phyloP scores from a whole-genome alignment of 768 basidiomycete species.

The Termitomyces bulborhizus region DNA sequence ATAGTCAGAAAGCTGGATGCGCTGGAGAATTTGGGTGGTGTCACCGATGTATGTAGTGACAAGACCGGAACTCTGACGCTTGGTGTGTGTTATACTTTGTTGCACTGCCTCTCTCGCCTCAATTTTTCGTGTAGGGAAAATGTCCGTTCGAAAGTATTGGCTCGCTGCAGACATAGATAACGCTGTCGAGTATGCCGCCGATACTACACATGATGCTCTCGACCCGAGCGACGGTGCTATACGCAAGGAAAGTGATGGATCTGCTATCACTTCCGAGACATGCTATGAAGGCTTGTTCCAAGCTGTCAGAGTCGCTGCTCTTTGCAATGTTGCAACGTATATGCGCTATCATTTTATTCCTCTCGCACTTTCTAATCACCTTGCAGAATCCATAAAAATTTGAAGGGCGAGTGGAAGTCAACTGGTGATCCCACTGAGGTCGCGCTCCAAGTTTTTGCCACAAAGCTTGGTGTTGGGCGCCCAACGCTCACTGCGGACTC shows the following conservation, averaged over 20 bases:
- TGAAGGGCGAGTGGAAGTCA: constrained; percentile 38
- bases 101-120: neutral
- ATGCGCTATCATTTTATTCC: neutral
- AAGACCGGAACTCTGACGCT: constrained; percentile 60
- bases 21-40: constrained; percentile 54
- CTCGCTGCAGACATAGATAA: constrained; percentile 22
- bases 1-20: constrained; percentile 60
- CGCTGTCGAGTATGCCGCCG: constrained; percentile 25
- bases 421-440: constrained; percentile 53
- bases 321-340: constrained; percentile 26
- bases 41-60: constrained; percentile 52
- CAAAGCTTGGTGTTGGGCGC: constrained; percentile 39
- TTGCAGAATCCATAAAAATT: constrained; percentile 28
- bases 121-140: constrained; percentile 22
- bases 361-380: neutral
- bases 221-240: constrained; percentile 24
- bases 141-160: constrained; percentile 35
- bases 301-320: constrained; percentile 24
- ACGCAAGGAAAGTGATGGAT: constrained; percentile 17
- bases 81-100: constrained; percentile 16
- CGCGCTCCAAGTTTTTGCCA: constrained; percentile 50
- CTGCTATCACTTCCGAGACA: constrained; percentile 13
- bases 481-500: constrained; percentile 21
- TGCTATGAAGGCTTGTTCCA: constrained; percentile 21
- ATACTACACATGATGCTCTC: constrained; percentile 24